These are phyloP conservation scores for Leccinum subgranulosum DNA, from an alignment of 768 basidiomycete genomes.

Conservation along the genomic window DNA sequence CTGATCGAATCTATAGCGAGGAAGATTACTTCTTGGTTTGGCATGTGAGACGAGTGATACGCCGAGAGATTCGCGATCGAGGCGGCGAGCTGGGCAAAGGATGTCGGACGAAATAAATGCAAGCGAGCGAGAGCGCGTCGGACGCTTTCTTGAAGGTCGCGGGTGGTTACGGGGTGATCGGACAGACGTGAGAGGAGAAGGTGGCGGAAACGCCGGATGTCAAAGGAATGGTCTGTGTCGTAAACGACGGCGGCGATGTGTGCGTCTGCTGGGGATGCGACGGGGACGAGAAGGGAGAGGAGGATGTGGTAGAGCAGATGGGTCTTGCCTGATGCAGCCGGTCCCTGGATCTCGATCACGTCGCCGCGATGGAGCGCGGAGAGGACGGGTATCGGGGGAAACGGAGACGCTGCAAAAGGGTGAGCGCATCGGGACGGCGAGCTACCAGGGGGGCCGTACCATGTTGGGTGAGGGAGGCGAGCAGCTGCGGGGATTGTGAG, in stretches of 20 bases:
- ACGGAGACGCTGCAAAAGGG: constrained; percentile 32
- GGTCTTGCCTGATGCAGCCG: constrained; percentile 72
- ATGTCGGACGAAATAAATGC: constrained; percentile 67
- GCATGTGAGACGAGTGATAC: constrained; percentile 48
- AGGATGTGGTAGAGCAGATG: constrained; percentile 70
- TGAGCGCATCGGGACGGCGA: constrained; percentile 19
- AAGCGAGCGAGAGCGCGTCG: constrained; percentile 47
- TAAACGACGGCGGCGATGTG: constrained; percentile 63
- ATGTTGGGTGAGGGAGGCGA: constrained; percentile 38
- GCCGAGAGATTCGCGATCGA: constrained; percentile 57
- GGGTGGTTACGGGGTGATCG: constrained; percentile 16
- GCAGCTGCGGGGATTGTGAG: constrained; percentile 36
- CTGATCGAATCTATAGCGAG: constrained; percentile 76
- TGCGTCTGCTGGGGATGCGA: constrained; percentile 29
- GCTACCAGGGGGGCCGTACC: constrained; percentile 26
- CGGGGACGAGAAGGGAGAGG: constrained; percentile 56
- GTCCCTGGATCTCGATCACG: constrained; percentile 74
- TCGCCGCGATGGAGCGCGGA: constrained; percentile 49
- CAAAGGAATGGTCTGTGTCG: constrained; percentile 70
- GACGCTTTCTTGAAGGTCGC: constrained; percentile 29
- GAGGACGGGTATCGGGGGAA: constrained; percentile 13
- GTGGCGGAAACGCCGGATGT: constrained; percentile 48
- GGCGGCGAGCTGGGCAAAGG: constrained; percentile 65
- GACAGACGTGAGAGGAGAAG: constrained; percentile 50
- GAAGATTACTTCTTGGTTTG: constrained; percentile 56